Conservation (phyloP, 2,329 filamentous ascomycete species). For the Xylaria multiplex region DNA sequence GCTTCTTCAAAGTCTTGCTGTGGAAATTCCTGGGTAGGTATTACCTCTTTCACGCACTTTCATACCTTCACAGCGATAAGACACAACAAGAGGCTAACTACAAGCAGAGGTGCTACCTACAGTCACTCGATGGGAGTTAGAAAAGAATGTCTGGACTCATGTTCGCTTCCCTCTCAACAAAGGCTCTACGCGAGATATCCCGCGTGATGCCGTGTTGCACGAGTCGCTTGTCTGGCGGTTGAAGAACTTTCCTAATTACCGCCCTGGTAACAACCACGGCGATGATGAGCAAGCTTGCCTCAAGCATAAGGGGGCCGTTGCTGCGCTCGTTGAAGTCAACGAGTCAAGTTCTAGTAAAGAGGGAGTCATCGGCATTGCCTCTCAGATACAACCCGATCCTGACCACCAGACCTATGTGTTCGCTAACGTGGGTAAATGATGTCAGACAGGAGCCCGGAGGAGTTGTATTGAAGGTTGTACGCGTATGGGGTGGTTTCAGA, state of each 20-base stretch:
- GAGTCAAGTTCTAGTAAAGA: slow-evolving; percentile 1
- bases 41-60: not conserved
- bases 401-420: slow-evolving; percentile 33
- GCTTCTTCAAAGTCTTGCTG: slow-evolving; percentile 53
- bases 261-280: slow-evolving; percentile 51
- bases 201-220: slow-evolving; percentile 53
- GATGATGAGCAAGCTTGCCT: slow-evolving; percentile 48
- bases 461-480: not conserved
- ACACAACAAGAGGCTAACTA: slow-evolving; percentile 12
- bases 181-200: slow-evolving; percentile 53
- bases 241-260: slow-evolving; percentile 45
- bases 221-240: slow-evolving; percentile 52
- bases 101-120: slow-evolving; percentile 52
- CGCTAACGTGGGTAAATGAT: not conserved
- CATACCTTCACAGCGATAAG: not conserved
- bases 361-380: slow-evolving; percentile 11
- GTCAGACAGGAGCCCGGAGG: not conserved
- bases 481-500: not conserved
- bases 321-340: slow-evolving; percentile 26
- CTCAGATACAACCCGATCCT: slow-evolving; percentile 14
- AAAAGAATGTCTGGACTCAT: slow-evolving; percentile 48
- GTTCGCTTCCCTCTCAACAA: slow-evolving; percentile 53
- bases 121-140: slow-evolving; percentile 55
- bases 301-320: slow-evolving; percentile 36
- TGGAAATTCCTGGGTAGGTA: slow-evolving; percentile 58